A percentile compares a stretch with the other conserved stretches of the same genome.
Evolutionary conservation across 306 rosid species (phyloP).

Genomic region (Sesbania bispinosa): DNA sequence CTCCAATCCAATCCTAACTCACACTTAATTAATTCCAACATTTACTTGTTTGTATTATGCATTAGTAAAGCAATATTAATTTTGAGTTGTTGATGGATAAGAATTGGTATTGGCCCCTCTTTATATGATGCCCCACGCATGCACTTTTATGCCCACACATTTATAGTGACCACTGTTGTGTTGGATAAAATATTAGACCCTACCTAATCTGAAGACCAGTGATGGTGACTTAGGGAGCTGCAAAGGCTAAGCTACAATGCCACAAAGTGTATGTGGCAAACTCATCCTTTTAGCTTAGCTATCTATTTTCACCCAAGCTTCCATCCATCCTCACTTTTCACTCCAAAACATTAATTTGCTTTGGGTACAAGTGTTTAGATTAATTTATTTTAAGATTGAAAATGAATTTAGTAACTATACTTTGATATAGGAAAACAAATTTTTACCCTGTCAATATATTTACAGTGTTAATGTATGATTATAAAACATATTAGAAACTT

Average conservation of each 20-base stretch:
- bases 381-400: too few relatives aligned
- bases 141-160: constrained; percentile 24
- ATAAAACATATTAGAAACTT: too few relatives aligned
- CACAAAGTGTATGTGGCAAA: constrained; percentile 27
- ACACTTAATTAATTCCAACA: not conserved
- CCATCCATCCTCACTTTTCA: not conserved
- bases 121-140: constrained; percentile 14
- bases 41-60: not conserved
- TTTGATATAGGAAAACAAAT: too few relatives aligned
- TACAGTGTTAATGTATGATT: too few relatives aligned
- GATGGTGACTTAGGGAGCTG: constrained; percentile 18
- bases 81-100: constrained; percentile 21
- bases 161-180: not conserved
- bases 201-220: constrained; percentile 18
- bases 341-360: too few relatives aligned
- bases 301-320: not conserved
- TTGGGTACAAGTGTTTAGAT: too few relatives aligned
- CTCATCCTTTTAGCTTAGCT: constrained; percentile 26
- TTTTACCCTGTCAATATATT: too few relatives aligned
- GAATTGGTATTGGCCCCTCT: constrained; percentile 10
- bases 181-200: constrained; percentile 16
- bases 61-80: not conserved
- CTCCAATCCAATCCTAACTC: not conserved
- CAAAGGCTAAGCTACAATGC: not conserved
- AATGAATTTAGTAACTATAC: too few relatives aligned